These are phyloP conservation scores for Cladosporium sphaerospermum DNA, from an alignment of 2,329 filamentous ascomycete genomes.

Conservation along the genomic window DNA sequence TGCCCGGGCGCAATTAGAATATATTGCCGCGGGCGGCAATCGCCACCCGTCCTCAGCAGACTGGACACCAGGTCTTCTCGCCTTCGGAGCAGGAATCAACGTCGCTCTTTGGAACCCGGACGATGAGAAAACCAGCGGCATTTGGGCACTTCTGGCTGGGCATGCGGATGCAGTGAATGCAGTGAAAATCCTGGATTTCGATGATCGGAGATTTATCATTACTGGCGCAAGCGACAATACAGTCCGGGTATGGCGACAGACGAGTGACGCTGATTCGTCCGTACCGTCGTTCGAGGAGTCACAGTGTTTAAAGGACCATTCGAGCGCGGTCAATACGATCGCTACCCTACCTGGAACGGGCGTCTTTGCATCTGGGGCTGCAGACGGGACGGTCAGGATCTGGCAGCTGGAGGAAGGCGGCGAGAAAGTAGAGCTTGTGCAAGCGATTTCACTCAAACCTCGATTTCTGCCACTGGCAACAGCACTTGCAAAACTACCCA, in stretches of 20 bases:
- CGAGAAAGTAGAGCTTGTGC: slow-evolving; percentile 44
- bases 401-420: slow-evolving; percentile 58
- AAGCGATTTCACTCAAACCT: slow-evolving; percentile 67
- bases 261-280: slow-evolving; percentile 7
- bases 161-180: slow-evolving; percentile 78
- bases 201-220: slow-evolving; percentile 55
- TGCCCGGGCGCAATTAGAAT: slow-evolving; percentile 24
- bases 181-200: slow-evolving; percentile 65
- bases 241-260: slow-evolving; percentile 54
- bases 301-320: slow-evolving; percentile 57
- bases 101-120: slow-evolving; percentile 80
- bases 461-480: slow-evolving; percentile 77
- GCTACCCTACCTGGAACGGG: slow-evolving; percentile 40
- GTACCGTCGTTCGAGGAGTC: slow-evolving; percentile 35
- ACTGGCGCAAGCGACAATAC: slow-evolving; percentile 77
- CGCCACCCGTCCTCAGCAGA: slow-evolving; percentile 84
- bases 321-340: slow-evolving; percentile 65
- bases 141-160: slow-evolving; percentile 62
- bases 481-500: slow-evolving; percentile 56
- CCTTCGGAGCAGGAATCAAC: slow-evolving; percentile 84
- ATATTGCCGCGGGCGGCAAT: slow-evolving; percentile 78
- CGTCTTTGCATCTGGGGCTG: slow-evolving; percentile 54
- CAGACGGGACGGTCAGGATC: slow-evolving; percentile 55
- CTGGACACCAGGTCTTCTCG: slow-evolving; percentile 70
- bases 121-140: slow-evolving; percentile 47